Evolutionary conservation across 73 alveolate genomes (phyloP), one percentile per base, ranked within the genome.

Genomic region (Tetrahymena malaccensis): DNA sequence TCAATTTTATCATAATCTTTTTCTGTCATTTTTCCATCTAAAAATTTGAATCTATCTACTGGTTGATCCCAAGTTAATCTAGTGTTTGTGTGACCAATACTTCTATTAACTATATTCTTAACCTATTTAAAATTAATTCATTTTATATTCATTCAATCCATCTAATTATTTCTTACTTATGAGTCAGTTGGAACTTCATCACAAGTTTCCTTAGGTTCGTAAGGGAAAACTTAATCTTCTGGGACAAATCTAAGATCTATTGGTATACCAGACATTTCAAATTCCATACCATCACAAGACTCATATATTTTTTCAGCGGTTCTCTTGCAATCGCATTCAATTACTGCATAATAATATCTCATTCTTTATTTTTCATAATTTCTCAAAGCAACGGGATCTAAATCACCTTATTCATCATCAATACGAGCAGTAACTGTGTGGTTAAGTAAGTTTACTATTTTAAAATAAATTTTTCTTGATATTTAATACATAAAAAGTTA

Each of bases 11-110:
- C 96, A 22, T 95, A 96, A 43, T 98, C 99, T 31, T 97, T 97
- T 93, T 97, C 98, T 55, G 98, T 98, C 85, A 98, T 98, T 85
- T 96, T 97, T 94, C 96, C 97, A 37, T 97, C 97, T 85, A 97
- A 96, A 43, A 97, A 98, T 84, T 98, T 98, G 21, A 99, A 95
- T 94, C 97, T 97, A 38, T 99, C 99, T 85, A 98, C 98, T 31
- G 97, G 97, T 95, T 98, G 97, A 85, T 98, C 99, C 99, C 99
- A 98, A 10, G 99, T 98, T 94, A 98, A 94, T 96, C 97, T 98
- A 11, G 98, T 99, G 94, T 98, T 97, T n/a, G 99, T 97, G 95
- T 98, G 99, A 89, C 98, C 99, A 57, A 96, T 85, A 33, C 99
- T 99, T 95, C 99, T 94, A 96, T 97, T 97, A 25, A 98, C 96